Base-by-base conservation (phyloP, 2,329 filamentous ascomycete genomes). In the Beauveria australis region DNA sequence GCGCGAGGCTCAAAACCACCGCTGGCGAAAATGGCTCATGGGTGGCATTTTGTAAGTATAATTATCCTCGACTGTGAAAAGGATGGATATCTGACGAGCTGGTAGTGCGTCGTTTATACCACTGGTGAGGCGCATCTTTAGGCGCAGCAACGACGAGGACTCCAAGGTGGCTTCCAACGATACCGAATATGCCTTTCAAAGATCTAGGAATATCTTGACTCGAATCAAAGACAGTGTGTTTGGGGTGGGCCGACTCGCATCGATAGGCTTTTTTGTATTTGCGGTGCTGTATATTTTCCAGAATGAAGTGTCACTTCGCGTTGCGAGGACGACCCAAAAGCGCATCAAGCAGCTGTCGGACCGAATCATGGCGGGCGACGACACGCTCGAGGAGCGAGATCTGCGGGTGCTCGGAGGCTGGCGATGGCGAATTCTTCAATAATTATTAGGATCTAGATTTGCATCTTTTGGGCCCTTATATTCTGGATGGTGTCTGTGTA, bases 221-320 rank as follows among this genome's bases (percentile, higher is more conserved):
- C 77, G 81, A 56, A 81, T 85, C 66, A 73, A 79, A 59, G 70
- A 73, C 51, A 74, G 75, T 7, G 68, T 81, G 1, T 71, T 75
- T 10, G 76, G 79, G 5, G 74, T 73, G 16, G 77, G 77, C 16
- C 68, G 75, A 2, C 68, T 83, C 28, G 81, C 81, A 1, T 77
- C 77, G 41, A 63, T 84, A 10, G 78, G 79, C 9, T 78, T 82
- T 64, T 78, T 85, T 37, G 80, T 85, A 3, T 79, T 84, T 63
- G 78, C 81, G 2, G 78, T 83, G 22, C 71, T 85, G 44, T 84
- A 82, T 67, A 77, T 85, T 14, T 85, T 85, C 63, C 77, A 79
- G 66, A 83, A 82, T 67, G 82, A 85, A 68, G 81, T 85, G 22
- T 75, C 79, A 57, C 67, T 85, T 52, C 77, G 81, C 5, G 81